A percentile compares a stretch with the other conserved stretches of the same genome.
Evolutionary conservation across 768 basidiomycete species (phyloP).

Genomic region (Pilatotrama ljubarskyi): DNA sequence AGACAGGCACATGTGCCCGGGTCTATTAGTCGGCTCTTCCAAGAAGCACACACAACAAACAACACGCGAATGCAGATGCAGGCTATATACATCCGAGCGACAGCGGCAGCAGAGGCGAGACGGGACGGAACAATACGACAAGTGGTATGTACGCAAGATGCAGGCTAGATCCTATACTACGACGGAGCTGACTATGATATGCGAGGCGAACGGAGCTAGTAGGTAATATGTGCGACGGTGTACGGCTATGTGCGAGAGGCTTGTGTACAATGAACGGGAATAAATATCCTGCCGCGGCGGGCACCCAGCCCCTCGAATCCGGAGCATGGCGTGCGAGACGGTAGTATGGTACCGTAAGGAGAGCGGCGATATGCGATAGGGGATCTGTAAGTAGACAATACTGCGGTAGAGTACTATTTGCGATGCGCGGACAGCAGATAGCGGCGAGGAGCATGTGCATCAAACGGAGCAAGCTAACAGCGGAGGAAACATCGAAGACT

Average conservation of each 20-base stretch:
- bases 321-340: neutral
- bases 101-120: neutral
- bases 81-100: slow-evolving; percentile 15
- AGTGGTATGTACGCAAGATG: slow-evolving; percentile 9
- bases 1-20: neutral
- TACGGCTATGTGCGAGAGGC: slow-evolving; percentile 10
- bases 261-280: neutral
- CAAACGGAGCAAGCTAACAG: neutral
- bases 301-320: neutral
- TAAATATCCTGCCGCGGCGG: slow-evolving; percentile 4
- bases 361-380: neutral
- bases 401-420: neutral
- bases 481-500: neutral
- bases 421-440: neutral
- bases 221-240: neutral
- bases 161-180: neutral
- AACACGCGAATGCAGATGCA: slow-evolving; percentile 6
- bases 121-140: neutral
- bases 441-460: slow-evolving; percentile 5
- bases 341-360: neutral
- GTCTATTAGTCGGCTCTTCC: slow-evolving; percentile 2
- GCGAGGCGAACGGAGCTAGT: neutral
- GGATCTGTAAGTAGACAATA: neutral
- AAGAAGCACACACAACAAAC: slow-evolving; percentile 4
- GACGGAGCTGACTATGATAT: neutral